Evolutionary conservation across 1,284 basidiomycete species (phyloP), one percentile per base, ranked within the genome.

Genomic region (Testicularia cyperi): DNA sequence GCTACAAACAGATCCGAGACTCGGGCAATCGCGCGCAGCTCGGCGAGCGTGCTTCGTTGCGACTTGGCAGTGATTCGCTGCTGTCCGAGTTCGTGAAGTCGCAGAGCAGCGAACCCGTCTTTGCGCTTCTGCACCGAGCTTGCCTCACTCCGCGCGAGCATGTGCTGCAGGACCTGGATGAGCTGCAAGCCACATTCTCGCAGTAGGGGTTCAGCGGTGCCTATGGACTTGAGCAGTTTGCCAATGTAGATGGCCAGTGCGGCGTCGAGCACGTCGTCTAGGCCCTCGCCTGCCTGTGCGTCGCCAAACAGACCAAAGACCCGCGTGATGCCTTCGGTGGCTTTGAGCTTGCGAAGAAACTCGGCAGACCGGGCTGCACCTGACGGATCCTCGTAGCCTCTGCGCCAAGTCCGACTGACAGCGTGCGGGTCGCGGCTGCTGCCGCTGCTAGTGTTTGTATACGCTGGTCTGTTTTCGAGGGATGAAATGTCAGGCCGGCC

Each of bases 331-430:
- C 45, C 39, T 24, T 65, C 63, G 2, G 53, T 45, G 5, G 63
- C 63, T 31, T 62, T 62, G 28, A 65, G 46, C 28, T 65, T 63
- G 37, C 55, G 57, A 6, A 65, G 24, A 18, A 64, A 64, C 8
- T 58, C 61, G 23, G 61, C 51, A 1, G 61, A 64, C 22, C 41
- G 54, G 4, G 49, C 51, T 1, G 46, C 41, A 16, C 43, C 36
- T 6, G 44, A 44, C 13, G 46, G 38, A 43, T 57, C 60, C 12
- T 58, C 45, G n/a, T n/a, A n/a, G n/a, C n/a, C n/a, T n/a, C n/a
- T n/a, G n/a, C n/a, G n/a, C n/a, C n/a, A n/a, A n/a, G n/a, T n/a
- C n/a, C n/a, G n/a, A n/a, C n/a, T n/a, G n/a, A n/a, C n/a, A n/a
- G n/a, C n/a, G n/a, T n/a, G n/a, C n/a, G n/a, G n/a, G n/a, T n/a